phyloP scores from a whole-genome alignment of 1,284 basidiomycete genomes.

The Ustilago hordei region DNA sequence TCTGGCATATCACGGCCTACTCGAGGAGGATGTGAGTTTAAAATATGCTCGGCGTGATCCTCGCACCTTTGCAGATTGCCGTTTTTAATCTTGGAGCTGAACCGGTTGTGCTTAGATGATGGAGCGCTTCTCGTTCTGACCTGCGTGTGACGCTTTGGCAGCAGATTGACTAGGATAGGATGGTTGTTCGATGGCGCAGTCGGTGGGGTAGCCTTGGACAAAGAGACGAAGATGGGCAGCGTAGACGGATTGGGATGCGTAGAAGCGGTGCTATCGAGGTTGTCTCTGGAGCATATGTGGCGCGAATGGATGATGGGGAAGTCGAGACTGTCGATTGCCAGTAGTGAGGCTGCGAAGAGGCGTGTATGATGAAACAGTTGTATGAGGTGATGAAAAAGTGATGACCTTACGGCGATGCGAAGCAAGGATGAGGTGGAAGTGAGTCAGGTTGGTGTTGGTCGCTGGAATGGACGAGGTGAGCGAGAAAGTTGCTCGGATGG shows the following conservation, averaged over 20 bases:
- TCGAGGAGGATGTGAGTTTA: neutral
- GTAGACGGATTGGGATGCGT: neutral
- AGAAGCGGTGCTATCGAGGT: no score
- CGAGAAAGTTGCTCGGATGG: neutral
- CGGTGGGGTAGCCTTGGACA: no score
- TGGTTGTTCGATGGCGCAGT: neutral
- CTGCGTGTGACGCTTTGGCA: neutral
- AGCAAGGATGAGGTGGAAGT: neutral
- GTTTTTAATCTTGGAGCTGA: neutral
- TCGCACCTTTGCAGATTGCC: neutral
- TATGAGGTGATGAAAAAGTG: neutral
- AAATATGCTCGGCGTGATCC: neutral
- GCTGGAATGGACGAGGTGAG: neutral
- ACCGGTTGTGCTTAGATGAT: neutral
- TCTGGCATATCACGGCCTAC: conserved; percentile 18
- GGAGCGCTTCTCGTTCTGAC: neutral
- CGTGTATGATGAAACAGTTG: neutral
- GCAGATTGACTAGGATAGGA: neutral
- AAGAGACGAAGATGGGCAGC: neutral
- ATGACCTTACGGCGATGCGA: neutral
- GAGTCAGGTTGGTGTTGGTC: neutral
- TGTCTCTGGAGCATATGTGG: neutral
- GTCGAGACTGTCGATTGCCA: neutral
- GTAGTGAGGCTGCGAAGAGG: neutral
- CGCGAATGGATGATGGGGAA: neutral